Percentiles rank a stretch among this genome's conserved stretches.
These are phyloP conservation scores for Stagonosporopsis vannaccii DNA, from an alignment of 2,329 filamentous ascomycete genomes.

Conservation along the genomic window DNA sequence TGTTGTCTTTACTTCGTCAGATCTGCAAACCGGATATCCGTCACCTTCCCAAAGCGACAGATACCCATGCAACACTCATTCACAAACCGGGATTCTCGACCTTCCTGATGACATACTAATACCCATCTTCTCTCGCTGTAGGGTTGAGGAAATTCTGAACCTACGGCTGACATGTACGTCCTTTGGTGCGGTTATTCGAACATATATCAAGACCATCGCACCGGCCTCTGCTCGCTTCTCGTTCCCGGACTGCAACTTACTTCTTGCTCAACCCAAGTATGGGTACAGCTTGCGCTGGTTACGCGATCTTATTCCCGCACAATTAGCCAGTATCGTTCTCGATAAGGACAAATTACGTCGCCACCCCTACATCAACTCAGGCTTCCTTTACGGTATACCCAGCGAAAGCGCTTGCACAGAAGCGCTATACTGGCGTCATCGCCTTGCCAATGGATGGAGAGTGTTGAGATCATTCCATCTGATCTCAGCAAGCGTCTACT, in stretches of 20 bases:
- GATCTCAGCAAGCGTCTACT: conserved; percentile 20
- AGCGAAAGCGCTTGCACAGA: conserved; percentile 17
- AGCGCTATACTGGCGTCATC: conserved; percentile 21
- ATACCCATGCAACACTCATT: conserved; percentile 3
- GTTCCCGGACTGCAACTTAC: conserved; percentile 17
- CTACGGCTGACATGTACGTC: conserved; percentile 18
- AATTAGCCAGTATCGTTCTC: conserved; percentile 21
- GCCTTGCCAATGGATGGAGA: conserved; percentile 26
- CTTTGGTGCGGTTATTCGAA: conserved; percentile 14
- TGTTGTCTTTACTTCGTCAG: neutral
- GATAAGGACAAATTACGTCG: conserved; percentile 32
- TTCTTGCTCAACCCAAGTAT: conserved; percentile 8
- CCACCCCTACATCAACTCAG: conserved; percentile 21
- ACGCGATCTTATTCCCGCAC: conserved; percentile 19
- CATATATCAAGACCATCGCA: conserved; percentile 27
- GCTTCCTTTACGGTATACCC: conserved; percentile 30
- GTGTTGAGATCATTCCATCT: conserved; percentile 22
- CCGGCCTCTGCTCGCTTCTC: conserved; percentile 21
- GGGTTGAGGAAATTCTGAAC: conserved; percentile 15
- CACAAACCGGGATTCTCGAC: conserved; percentile 13
- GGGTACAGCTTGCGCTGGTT: conserved; percentile 23
- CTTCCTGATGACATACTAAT: conserved; percentile 30
- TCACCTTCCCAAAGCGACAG: conserved; percentile 13
- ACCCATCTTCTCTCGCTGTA: conserved; percentile 13
- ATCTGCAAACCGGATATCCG: neutral